These are phyloP conservation scores for Climacium dendroides DNA, from an alignment of 225 moss, liverwort and hornwort genomes.

Conservation along the genomic window DNA sequence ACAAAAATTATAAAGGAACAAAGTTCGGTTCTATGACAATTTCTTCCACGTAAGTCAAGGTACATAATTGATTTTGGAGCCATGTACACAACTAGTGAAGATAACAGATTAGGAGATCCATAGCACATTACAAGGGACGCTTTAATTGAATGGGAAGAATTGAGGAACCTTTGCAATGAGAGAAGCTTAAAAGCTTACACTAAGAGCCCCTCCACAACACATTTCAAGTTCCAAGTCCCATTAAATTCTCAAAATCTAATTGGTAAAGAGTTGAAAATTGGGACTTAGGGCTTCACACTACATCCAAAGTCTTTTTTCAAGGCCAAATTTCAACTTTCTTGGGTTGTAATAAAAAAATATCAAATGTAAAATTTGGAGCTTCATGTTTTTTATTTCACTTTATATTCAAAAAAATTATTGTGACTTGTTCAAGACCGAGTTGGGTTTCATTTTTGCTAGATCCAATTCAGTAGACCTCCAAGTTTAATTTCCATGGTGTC, in stretches of 20 bases:
- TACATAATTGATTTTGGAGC: background rate
- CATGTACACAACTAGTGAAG: background rate
- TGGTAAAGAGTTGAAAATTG: background rate
- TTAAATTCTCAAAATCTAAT: rapidly evolving
- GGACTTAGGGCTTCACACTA: rapidly evolving
- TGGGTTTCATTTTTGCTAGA: too few species aligned
- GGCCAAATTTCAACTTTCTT: too few species aligned
- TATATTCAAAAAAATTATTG: too few species aligned
- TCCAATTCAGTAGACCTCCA: too few species aligned
- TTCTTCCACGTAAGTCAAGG: rapidly evolving
- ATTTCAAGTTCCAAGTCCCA: rapidly evolving
- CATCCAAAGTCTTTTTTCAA: background rate
- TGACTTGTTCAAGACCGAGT: too few species aligned
- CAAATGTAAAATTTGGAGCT: too few species aligned
- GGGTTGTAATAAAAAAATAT: too few species aligned
- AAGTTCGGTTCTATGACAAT: background rate
- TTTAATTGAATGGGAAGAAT: rapidly evolving
- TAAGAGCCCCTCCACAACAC: too few species aligned
- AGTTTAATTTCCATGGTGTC: too few species aligned
- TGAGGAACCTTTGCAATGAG: rapidly evolving
- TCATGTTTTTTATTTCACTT: too few species aligned
- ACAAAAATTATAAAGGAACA: background rate
- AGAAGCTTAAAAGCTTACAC: background rate
- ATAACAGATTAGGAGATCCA: too few species aligned
- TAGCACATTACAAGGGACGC: too few species aligned